phyloP scores from a whole-genome alignment of 768 basidiomycete genomes.

The Leccinum aurantiacum region DNA sequence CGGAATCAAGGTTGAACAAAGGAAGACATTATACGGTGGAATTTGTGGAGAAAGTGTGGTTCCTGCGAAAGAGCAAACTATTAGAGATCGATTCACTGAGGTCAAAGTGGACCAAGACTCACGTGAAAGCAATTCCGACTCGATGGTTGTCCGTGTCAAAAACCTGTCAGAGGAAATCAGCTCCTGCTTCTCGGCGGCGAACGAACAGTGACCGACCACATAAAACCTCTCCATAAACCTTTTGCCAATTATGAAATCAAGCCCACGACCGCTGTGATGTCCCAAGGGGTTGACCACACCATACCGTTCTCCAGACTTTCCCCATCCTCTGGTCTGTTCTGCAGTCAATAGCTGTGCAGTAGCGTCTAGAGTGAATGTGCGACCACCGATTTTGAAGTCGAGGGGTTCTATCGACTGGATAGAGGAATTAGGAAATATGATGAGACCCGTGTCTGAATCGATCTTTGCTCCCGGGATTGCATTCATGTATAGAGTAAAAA shows the following conservation, averaged over 20 bases:
- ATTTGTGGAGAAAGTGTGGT: not conserved
- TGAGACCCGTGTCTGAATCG: not conserved
- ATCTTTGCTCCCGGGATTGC: slow-evolving; percentile 15
- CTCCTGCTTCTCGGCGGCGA: not conserved
- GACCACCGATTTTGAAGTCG: slow-evolving; percentile 7
- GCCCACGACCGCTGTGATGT: not conserved
- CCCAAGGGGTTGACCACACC: not conserved
- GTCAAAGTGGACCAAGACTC: not conserved
- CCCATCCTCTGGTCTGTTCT: not conserved
- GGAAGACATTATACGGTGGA: not conserved
- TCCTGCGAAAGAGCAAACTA: not conserved
- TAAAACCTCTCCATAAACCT: not conserved
- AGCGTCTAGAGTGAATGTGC: not conserved
- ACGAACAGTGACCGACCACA: not conserved
- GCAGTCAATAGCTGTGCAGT: not conserved
- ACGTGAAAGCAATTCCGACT: not conserved
- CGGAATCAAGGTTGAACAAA: not conserved
- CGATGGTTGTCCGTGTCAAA: not conserved
- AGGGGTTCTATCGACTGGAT: slow-evolving; percentile 10
- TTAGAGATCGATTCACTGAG: not conserved
- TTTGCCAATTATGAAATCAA: not conserved
- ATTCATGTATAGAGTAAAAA: slow-evolving; percentile 8
- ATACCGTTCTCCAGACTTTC: not conserved
- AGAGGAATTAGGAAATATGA: slow-evolving; percentile 11
- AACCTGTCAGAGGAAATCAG: not conserved